A percentile compares a stretch with the other conserved stretches of the same genome.
These are phyloP conservation scores for Hypoxylon sp. DNA, from an alignment of 2,329 filamentous ascomycete genomes.

Conservation along the genomic window DNA sequence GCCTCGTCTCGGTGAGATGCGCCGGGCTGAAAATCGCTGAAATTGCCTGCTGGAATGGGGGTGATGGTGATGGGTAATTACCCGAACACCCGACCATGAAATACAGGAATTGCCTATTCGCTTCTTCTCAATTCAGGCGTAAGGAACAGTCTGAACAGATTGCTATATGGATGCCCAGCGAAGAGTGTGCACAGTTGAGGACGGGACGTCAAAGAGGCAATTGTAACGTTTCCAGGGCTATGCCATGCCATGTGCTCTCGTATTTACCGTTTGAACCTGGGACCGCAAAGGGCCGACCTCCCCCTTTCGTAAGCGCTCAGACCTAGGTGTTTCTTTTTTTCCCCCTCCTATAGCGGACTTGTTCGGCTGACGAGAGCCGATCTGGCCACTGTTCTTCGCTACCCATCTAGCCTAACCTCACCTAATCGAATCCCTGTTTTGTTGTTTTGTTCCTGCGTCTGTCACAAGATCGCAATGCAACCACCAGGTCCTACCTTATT, in stretches of 20 bases:
- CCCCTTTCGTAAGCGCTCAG: neutral
- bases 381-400: neutral
- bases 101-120: neutral
- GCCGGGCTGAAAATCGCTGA: slow-evolving; percentile 1
- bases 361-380: slow-evolving; percentile 1
- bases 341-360: neutral
- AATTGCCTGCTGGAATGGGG: neutral
- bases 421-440: neutral
- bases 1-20: slow-evolving; percentile 13
- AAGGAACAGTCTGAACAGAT: neutral
- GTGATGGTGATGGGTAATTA: too few species aligned
- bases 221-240: slow-evolving; percentile 34
- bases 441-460: slow-evolving; percentile 30
- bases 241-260: slow-evolving; percentile 17
- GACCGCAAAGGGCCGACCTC: neutral
- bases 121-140: neutral
- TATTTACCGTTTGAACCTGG: slow-evolving; percentile 21
- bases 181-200: neutral
- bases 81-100: neutral
- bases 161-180: neutral
- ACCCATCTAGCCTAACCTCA: neutral
- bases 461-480: slow-evolving; percentile 20
- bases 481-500: slow-evolving; percentile 20
- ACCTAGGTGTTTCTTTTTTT: neutral
- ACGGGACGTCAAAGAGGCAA: neutral